Evolutionary conservation across 2,329 filamentous ascomycete genomes (phyloP), one percentile per base, ranked within the genome.

Genomic region (Xylaria sp.): DNA sequence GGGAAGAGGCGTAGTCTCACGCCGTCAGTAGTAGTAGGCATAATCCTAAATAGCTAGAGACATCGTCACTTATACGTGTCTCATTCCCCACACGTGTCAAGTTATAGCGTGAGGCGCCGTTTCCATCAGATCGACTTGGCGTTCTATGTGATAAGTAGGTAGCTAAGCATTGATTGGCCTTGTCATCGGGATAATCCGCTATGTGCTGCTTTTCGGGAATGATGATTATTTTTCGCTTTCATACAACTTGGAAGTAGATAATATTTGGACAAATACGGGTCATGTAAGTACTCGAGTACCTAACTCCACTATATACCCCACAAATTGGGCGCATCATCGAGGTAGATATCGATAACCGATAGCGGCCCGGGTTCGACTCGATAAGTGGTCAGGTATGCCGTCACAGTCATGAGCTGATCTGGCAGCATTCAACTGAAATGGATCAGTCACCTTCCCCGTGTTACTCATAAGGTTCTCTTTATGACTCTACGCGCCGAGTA

Each of bases 401-500:
- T 67, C 65, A 66, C 64, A 66, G 64, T 61, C 56, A 61, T 60
- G 39, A 58, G 6, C 47, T 50, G 39, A 45, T 7, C 19, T 50
- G 19, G 21, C 19, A 21, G 5, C n/a, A 53, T 9, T 27, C 2
- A 42, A 27, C 24, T 17, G 27, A 7, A n/a, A 34, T 3, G 51
- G 55, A 57, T 56, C 48, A n/a, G 50, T 19, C 42, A 50, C 36
- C 11, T 47, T 65, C 56, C 45, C 67, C 64, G 60, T 17, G 55
- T 68, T 65, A 70, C 68, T 70, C 68, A 67, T 51, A 51, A 12
- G 50, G 17, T 19, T 11, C 27, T 45, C 19, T 24, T 12, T n/a
- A 65, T 71, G 69, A 71, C 69, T 70, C 69, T 69, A 53, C 50
- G 30, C 51, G 9, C 11, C 30, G 30, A 55, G 27, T 21, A 34